Conservation (phyloP, 225 moss, liverwort and hornwort species). For the Takakia lepidozioides region DNA sequence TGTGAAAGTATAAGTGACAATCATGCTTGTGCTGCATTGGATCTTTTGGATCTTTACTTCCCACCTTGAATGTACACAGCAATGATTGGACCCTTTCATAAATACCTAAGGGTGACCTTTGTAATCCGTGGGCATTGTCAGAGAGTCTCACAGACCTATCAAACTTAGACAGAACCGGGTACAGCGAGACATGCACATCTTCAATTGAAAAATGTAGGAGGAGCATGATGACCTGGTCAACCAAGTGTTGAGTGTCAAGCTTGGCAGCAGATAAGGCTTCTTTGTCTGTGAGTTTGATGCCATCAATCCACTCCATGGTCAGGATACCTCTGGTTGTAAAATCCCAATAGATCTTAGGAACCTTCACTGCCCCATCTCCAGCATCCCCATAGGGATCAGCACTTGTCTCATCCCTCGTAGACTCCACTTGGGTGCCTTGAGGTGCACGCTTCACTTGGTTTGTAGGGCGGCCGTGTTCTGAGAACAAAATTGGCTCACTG, state of each 20-base stretch:
- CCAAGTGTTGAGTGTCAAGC: conserved; percentile 51
- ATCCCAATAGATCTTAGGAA: conserved; percentile 81
- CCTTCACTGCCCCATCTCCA: conserved; percentile 66
- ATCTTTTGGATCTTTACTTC: too few relatives aligned
- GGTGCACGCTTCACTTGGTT: conserved; percentile 7
- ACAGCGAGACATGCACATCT: too few relatives aligned
- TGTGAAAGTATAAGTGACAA: too few relatives aligned
- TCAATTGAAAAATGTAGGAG: too few relatives aligned
- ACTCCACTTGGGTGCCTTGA: conserved; percentile 6
- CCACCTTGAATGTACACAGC: too few relatives aligned
- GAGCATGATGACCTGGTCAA: too few relatives aligned
- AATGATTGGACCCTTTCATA: too few relatives aligned
- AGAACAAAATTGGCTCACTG: conserved; percentile 13
- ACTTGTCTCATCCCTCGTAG: background rate
- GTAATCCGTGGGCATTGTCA: too few relatives aligned
- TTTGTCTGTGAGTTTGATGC: conserved; percentile 67
- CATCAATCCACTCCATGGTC: conserved; percentile 94
- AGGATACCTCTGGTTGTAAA: conserved; percentile 66
- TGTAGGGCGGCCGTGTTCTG: conserved; percentile 19
- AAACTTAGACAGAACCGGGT: too few relatives aligned
- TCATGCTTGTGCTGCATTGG: too few relatives aligned
- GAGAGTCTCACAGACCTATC: too few relatives aligned
- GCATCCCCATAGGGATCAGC: conserved; percentile 12
- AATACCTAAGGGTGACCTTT: too few relatives aligned
- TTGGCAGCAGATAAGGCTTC: conserved; percentile 41